These are phyloP conservation scores for Limnomonas spitsbergensis DNA, from an alignment of 139 green algal species.

Conservation along the genomic window DNA sequence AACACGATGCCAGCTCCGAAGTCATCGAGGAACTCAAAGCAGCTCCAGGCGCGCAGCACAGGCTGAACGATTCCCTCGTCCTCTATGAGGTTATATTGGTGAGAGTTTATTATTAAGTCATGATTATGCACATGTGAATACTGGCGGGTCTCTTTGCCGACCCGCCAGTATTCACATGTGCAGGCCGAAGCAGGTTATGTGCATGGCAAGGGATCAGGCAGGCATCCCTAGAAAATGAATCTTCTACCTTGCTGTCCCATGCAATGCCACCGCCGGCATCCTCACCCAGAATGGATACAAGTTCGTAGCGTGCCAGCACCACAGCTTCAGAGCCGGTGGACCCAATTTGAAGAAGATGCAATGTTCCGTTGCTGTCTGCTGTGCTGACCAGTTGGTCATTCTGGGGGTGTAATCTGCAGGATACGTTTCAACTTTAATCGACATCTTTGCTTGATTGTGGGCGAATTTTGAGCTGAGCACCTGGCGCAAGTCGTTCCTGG, in stretches of 20 bases:
- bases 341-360: neutral
- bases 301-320: neutral
- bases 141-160: too few species aligned
- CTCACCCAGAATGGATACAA: constrained; percentile 1
- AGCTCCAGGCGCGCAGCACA: neutral
- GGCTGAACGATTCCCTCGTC: neutral
- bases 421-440: too few species aligned
- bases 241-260: too few species aligned
- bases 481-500: too few species aligned
- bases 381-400: neutral
- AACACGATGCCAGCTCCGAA: neutral
- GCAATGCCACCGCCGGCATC: too few species aligned
- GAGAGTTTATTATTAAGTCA: neutral
- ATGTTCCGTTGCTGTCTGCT: neutral
- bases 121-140: too few species aligned
- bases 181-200: too few species aligned
- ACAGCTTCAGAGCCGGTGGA: neutral
- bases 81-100: neutral
- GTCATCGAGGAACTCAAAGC: neutral
- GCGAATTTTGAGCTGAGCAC: too few species aligned
- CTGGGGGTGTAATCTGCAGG: neutral
- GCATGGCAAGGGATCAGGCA: too few species aligned
- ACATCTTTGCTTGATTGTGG: too few species aligned
- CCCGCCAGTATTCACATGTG: too few species aligned
- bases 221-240: too few species aligned